A percentile compares a stretch with the other conserved stretches of the same genome.
phyloP scores from a whole-genome alignment of 495 filamentous ascomycete species.

The Entonaema liquescens region DNA sequence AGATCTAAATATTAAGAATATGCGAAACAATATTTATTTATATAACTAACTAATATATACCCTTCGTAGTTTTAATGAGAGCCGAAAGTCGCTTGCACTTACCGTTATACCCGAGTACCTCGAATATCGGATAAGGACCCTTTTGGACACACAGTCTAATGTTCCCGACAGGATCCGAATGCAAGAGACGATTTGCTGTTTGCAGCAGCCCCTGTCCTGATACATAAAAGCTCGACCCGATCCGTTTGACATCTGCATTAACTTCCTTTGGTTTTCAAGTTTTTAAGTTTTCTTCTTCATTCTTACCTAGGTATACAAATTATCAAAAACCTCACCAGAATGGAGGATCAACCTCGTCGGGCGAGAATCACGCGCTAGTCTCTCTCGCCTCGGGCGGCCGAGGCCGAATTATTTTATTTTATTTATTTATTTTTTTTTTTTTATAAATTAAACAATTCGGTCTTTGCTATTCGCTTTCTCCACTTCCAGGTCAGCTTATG shows the following conservation, averaged over 20 bases:
- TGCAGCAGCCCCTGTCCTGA: neutral
- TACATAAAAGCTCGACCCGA: neutral
- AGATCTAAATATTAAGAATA: no score
- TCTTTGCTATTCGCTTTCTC: neutral
- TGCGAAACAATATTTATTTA: no score
- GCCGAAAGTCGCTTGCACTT: no score
- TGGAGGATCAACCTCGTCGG: neutral
- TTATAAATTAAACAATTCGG: no score
- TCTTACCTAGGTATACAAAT: no score
- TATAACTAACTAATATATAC: no score
- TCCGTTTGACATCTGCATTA: neutral
- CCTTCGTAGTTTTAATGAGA: no score
- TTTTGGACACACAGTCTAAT: neutral
- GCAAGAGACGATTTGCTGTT: neutral
- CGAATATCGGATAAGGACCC: neutral
- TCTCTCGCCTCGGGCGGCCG: neutral
- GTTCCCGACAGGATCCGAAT: neutral
- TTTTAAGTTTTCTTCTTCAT: neutral
- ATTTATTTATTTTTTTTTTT: neutral
- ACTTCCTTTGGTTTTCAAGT: neutral
- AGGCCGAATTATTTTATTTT: neutral
- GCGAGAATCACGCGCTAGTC: neutral
- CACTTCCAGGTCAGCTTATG: neutral
- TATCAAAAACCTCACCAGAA: no score
- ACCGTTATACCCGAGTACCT: neutral